A percentile compares a stretch with the other conserved stretches of the same genome.
These are phyloP conservation scores for Wallacemonas collosoma DNA, from an alignment of 208 protist genomes.

Conservation along the genomic window DNA sequence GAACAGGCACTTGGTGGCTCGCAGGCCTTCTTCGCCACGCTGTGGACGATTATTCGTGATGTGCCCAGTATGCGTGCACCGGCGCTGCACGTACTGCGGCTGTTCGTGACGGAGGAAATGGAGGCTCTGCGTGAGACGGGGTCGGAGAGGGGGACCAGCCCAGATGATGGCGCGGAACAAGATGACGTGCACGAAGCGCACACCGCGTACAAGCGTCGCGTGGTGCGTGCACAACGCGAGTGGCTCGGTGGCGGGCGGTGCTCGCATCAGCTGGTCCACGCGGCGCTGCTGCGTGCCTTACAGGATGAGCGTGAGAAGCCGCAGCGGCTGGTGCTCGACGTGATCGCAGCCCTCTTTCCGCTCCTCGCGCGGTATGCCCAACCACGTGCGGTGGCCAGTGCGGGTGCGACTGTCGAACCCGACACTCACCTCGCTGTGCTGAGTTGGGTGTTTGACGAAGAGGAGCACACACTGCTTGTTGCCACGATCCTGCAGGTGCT, in stretches of 20 bases:
- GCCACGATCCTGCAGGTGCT: conserved; percentile 52
- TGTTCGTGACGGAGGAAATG: conserved; percentile 29
- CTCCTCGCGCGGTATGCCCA: conserved; percentile 14
- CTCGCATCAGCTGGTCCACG: conserved; percentile 16
- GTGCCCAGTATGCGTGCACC: conserved; percentile 25
- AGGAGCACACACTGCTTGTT: conserved; percentile 46
- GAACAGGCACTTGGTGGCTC: conserved; percentile 19
- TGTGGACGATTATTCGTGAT: conserved; percentile 34
- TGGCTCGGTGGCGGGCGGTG: conserved; percentile 35
- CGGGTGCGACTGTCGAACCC: conserved; percentile 3
- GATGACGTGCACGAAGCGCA: not conserved
- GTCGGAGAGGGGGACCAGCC: not conserved
- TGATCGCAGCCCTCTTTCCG: conserved; percentile 42
- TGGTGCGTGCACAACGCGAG: conserved; percentile 14
- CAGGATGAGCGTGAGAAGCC: conserved; percentile 45
- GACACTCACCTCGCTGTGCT: not conserved
- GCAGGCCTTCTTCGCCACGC: conserved; percentile 30
- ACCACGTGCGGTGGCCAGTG: not conserved
- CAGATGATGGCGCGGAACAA: not conserved
- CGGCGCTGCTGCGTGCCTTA: conserved; percentile 42
- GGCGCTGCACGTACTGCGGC: conserved; percentile 30
- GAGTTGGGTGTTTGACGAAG: conserved; percentile 13
- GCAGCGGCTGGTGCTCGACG: conserved; percentile 47
- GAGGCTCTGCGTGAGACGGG: not conserved
- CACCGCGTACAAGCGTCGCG: not conserved